Evolutionary conservation across 1,139 yeast species (phyloP).

Genomic region (Scheffersomyces titani): DNA sequence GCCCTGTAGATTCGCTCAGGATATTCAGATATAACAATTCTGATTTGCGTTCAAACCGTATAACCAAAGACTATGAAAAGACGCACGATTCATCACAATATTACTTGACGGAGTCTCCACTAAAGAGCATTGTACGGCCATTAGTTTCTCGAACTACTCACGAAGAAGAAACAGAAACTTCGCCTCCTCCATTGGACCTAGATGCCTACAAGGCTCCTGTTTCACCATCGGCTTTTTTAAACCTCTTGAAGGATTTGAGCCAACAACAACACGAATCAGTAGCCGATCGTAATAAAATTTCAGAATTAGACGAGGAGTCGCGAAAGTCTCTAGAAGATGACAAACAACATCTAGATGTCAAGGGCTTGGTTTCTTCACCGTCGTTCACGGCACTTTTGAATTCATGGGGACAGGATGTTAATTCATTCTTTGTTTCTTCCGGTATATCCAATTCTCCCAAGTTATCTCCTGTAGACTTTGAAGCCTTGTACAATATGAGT

Average conservation of each 20-base stretch:
- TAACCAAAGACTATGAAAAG: not conserved
- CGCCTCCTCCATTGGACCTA: constrained; percentile 12
- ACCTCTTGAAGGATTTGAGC: constrained; percentile 21
- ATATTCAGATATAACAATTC: constrained; percentile 10
- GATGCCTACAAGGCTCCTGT: constrained; percentile 2
- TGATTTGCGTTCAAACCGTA: constrained; percentile 7
- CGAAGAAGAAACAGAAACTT: constrained; percentile 1
- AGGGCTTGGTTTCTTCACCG: constrained; percentile 1
- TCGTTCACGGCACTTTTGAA: constrained; percentile 7
- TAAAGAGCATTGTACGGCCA: constrained; percentile 1
- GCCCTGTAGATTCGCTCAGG: constrained; percentile 6
- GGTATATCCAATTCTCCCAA: not conserved
- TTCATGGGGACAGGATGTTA: constrained; percentile 4
- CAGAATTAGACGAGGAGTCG: not conserved
- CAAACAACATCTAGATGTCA: not conserved
- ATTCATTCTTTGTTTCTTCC: not conserved
- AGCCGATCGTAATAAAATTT: constrained; percentile 8
- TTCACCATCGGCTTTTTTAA: constrained; percentile 21
- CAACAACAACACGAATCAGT: constrained; percentile 9
- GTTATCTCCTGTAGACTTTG: not conserved
- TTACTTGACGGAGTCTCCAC: constrained; percentile 11
- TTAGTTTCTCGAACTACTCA: not conserved
- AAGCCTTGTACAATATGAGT: constrained; percentile 11
- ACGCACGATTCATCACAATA: not conserved
- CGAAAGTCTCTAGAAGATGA: not conserved